Evolutionary conservation across 1,284 basidiomycete species (phyloP), one percentile per base, ranked within the genome.

Genomic region (Termitomyces sp.): DNA sequence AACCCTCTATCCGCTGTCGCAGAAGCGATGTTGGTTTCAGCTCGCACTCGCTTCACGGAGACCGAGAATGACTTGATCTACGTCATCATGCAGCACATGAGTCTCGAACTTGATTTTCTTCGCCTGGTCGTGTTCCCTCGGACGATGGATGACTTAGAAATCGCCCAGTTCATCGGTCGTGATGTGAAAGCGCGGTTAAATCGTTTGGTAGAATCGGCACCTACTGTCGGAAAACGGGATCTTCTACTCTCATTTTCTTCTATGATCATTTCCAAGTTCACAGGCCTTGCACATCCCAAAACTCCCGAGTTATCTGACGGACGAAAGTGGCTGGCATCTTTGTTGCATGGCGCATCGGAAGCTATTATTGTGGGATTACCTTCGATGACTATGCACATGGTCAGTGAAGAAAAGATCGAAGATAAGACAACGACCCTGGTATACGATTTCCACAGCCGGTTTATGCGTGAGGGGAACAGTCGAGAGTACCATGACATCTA

Each of bases 1-100:
- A 88, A 88, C 64, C 79, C 89, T 4, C 74, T 92, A 3, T 90
- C 90, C 1, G 83, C 88, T 8, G 87, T 93, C 33, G 89, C 91
- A 0, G 83, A 88, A 50, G 89, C 88, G 13, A 89, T 93, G 79
- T 69, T 93, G 33, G 77, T 83, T 49, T 86, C 88, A 0, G 88
- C 90, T 24, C 75, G 83, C 49, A 80, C 73, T 47, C 79, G 80
- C 40, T 77, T 87, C 64, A 81, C 80, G 59, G 86, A 88, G 67
- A 73, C 77, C 14, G 86, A 84, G 47, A 68, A 72, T 9, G 76
- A 71, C 1, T 68, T 87, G 9, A 77, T 78, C 4, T 84, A 85
- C 60, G 69, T 78, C 24, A 80, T 91, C 54, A 73, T 74, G 41
- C 89, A 92, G 62, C 77, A 83, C 54, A 84, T 91, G 78, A 83